Evolutionary conservation across 106 monocot genomes (phyloP).

Genomic region (Phalaenopsis equestris): DNA sequence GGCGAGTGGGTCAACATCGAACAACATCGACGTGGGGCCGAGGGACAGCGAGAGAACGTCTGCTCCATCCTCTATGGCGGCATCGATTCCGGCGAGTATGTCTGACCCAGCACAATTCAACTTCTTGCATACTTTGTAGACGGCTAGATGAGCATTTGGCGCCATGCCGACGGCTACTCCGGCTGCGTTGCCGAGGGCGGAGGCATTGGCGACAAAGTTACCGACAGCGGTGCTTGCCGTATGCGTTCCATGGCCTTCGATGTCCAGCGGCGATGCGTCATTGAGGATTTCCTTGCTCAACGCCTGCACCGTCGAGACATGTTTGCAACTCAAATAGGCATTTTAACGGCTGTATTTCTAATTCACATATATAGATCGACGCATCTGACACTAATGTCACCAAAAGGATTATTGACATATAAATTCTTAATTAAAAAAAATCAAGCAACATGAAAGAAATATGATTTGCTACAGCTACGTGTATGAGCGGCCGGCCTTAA

Average conservation of each 20-base stretch:
- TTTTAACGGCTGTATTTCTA: no score
- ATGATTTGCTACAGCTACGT: no score
- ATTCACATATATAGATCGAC: no score
- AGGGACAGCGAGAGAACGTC: slow-evolving; percentile 45
- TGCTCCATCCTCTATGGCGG: slow-evolving; percentile 26
- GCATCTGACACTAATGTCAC: no score
- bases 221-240: slow-evolving; percentile 35
- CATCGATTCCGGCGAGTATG: slow-evolving; percentile 19
- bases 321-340: no score
- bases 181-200: slow-evolving; percentile 4
- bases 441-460: no score
- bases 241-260: slow-evolving; percentile 33
- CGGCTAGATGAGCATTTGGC: slow-evolving; percentile 30
- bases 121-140: slow-evolving; percentile 29
- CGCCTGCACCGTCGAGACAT: background rate
- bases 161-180: slow-evolving; percentile 36
- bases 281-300: background rate
- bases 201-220: slow-evolving; percentile 6
- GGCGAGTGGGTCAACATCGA: slow-evolving; percentile 19
- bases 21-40: slow-evolving; percentile 1
- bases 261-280: slow-evolving; percentile 12
- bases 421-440: no score
- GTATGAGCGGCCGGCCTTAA: no score
- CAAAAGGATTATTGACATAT: no score
- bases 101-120: slow-evolving; percentile 8